A percentile compares a stretch with the other conserved stretches of the same genome.
Evolutionary conservation across 495 filamentous ascomycete species (phyloP).

Genomic region (Apodospora peruviana): DNA sequence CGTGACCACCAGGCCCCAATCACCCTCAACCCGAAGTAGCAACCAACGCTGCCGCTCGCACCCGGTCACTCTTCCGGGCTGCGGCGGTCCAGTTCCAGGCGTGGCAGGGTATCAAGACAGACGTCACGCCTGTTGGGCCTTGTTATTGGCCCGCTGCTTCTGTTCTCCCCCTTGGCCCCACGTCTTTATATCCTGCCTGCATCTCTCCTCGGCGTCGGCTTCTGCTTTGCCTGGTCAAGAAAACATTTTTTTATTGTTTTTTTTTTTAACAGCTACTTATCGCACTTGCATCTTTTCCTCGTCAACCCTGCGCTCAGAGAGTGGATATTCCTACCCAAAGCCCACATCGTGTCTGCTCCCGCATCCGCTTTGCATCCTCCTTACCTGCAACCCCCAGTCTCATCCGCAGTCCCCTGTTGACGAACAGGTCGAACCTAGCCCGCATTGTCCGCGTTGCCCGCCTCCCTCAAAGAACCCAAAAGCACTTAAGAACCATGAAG

Average conservation of each 20-base stretch:
- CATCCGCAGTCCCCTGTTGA: constrained; percentile 6
- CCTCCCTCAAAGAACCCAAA: constrained; percentile 4
- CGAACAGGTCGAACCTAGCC: constrained; percentile 15
- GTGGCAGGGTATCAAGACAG: constrained; percentile 12
- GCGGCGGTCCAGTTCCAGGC: constrained; percentile 6
- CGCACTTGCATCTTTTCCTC: too few relatives aligned
- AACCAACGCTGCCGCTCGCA: constrained; percentile 12
- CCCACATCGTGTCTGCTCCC: too few relatives aligned
- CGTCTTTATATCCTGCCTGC: constrained; percentile 19
- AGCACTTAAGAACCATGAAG: constrained; percentile 43
- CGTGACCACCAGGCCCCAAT: constrained; percentile 24
- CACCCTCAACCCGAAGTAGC: constrained; percentile 17
- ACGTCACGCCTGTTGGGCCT: constrained; percentile 22
- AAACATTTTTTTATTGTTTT: constrained; percentile 2
- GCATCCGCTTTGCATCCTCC: too few relatives aligned
- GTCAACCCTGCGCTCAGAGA: too few relatives aligned
- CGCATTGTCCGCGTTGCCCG: constrained; percentile 2
- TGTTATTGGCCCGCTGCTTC: too few relatives aligned
- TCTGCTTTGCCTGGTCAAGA: constrained; percentile 13
- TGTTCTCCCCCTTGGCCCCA: constrained; percentile 5
- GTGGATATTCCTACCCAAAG: too few relatives aligned
- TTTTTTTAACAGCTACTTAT: too few relatives aligned
- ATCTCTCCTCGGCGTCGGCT: constrained; percentile 20
- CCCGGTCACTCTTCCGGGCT: constrained; percentile 19
- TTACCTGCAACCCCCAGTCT: constrained; percentile 12